phyloP scores from a whole-genome alignment of 306 rosid genomes.

The Dicorynia guianensis region DNA sequence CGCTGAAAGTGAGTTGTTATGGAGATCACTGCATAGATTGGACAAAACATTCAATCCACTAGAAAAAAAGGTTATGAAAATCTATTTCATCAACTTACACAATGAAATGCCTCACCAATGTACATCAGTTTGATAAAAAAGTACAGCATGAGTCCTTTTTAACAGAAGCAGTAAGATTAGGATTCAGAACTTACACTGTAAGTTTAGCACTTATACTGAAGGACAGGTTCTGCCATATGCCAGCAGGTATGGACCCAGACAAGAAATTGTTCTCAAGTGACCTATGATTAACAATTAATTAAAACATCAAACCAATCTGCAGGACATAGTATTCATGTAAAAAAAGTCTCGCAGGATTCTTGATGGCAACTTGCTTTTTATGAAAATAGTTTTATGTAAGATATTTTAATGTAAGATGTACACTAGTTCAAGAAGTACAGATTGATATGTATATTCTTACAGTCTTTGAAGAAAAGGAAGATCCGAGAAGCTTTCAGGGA shows the following conservation, averaged over 20 bases:
- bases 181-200: constrained; percentile 56
- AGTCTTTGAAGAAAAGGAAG: constrained; percentile 75
- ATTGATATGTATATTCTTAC: constrained; percentile 57
- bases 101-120: constrained; percentile 9
- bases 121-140: constrained; percentile 30
- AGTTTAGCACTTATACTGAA: constrained; percentile 51
- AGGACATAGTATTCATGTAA: neutral
- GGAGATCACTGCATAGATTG: constrained; percentile 68
- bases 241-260: constrained; percentile 58
- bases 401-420: constrained; percentile 4
- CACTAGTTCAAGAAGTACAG: constrained; percentile 24
- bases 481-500: constrained; percentile 57
- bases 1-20: constrained; percentile 62
- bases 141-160: constrained; percentile 7
- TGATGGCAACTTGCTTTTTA: constrained; percentile 19
- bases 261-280: constrained; percentile 60
- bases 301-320: constrained; percentile 33
- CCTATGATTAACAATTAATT: constrained; percentile 53
- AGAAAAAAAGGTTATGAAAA: constrained; percentile 28
- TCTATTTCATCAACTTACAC: constrained; percentile 25
- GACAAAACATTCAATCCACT: constrained; percentile 32
- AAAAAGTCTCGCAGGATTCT: constrained; percentile 25
- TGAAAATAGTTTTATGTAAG: constrained; percentile 21
- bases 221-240: constrained; percentile 63
- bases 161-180: constrained; percentile 8